Base-by-base conservation (phyloP, 2,329 filamentous ascomycete species). In the Microsporum ferrugineum region DNA sequence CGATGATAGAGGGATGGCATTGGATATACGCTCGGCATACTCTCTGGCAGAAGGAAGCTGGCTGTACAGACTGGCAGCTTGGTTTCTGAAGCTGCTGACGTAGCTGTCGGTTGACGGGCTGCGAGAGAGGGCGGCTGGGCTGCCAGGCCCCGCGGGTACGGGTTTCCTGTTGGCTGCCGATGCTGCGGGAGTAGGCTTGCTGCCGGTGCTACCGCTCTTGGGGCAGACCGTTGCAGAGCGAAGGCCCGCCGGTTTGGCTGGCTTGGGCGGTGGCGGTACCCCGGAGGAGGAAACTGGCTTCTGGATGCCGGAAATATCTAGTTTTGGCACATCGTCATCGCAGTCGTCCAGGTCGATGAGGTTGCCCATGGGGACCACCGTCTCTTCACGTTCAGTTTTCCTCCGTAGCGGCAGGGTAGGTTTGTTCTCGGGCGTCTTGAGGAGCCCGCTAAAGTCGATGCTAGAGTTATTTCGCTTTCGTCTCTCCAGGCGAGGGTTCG, bases 191-290 rank as follows among this genome's bases (percentile, higher is more conserved):
- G 12, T 60, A n/a, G 12, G 17, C n/a, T 43, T 43, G 10, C 17
- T 36, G 59, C 57, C 47, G 10, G 34, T 41, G 51, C 53, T 57
- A 57, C n/a, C 36, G 61, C 39, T 36, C 47, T 43, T 61, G 39
- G 23, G 27, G 43, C 64, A 62, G 27, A 63, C 36, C 14, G 60
- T 57, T n/a, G 14, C 49, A n/a, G 59, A 58, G 5, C 62, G 65
- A 36, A 65, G 62, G 39, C 72, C 69, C 14, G 71, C 73, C 55
- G 77, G 78, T 64, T 79, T 79, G 10, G 71, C 72, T 33, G 78
- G 78, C 63, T 75, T 75, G 2, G 68, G 65, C n/a, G 76, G 78
- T 2, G 68, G 65, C n/a, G 76, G 78, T 14, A 74, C 72, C 34
- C 64, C 38, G 17, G 55, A 33, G 39, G 41, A 43, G n/a, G 34